Evolutionary conservation across 805 yeast species (phyloP).

Genomic region (Saturnispora galanensis): DNA sequence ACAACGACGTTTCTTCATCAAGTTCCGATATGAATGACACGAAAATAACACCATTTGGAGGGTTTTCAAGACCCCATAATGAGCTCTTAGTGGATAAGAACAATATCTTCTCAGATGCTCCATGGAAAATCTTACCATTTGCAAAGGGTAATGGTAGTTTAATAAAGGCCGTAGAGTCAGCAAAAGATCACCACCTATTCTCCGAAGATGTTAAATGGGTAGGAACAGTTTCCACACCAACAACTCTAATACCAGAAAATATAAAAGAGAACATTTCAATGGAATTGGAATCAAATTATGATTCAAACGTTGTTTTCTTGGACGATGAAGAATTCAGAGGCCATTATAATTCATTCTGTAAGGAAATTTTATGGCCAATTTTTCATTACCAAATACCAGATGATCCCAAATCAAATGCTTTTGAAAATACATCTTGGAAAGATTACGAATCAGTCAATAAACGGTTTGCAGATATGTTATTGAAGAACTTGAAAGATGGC

Average conservation of each 20-base stretch:
- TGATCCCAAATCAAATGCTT: constrained; percentile 85
- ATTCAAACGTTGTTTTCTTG: constrained; percentile 59
- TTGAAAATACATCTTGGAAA: constrained; percentile 92
- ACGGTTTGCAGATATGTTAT: constrained; percentile 66
- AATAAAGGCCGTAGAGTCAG: constrained; percentile 68
- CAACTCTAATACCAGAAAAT: constrained; percentile 60
- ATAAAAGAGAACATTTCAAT: constrained; percentile 46
- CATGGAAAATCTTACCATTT: constrained; percentile 66
- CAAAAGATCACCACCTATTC: constrained; percentile 29
- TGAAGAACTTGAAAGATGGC: constrained; percentile 55
- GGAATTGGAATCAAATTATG: constrained; percentile 37
- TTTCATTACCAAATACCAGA: constrained; percentile 91
- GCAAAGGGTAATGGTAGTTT: constrained; percentile 81
- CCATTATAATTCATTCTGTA: constrained; percentile 84
- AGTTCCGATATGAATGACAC: neutral
- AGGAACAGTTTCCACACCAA: constrained; percentile 89
- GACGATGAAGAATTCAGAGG: constrained; percentile 79
- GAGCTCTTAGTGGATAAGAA: constrained; percentile 30
- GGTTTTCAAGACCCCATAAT: constrained; percentile 52
- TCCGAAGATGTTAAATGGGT: constrained; percentile 51
- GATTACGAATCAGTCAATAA: constrained; percentile 71
- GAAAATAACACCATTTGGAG: constrained; percentile 61
- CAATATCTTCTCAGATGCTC: constrained; percentile 47
- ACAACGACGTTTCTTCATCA: neutral
- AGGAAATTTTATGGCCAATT: constrained; percentile 94